Evolutionary conservation across 306 rosid genomes (phyloP).

Genomic region (apple (Malus domestica)): DNA sequence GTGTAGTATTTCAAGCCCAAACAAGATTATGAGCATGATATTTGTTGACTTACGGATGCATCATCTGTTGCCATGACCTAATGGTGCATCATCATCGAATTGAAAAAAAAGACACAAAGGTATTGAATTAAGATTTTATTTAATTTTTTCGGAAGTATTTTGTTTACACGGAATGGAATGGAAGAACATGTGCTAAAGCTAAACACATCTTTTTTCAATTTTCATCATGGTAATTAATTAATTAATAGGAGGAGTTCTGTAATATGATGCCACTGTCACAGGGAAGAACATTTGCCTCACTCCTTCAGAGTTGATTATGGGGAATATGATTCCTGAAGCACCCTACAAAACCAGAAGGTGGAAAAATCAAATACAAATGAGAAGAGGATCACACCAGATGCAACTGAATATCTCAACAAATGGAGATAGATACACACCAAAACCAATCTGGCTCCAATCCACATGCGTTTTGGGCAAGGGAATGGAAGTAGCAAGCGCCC

Average conservation of each 20-base stretch:
- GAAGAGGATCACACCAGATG: background rate
- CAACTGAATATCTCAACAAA: background rate
- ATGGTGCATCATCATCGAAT: too few relatives aligned
- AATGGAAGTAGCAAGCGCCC: conserved; percentile 44
- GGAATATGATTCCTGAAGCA: conserved; percentile 27
- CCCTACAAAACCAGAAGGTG: conserved; percentile 5
- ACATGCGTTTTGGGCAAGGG: conserved; percentile 45
- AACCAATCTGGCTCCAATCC: conserved; percentile 50
- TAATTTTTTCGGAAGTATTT: too few relatives aligned
- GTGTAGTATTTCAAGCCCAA: too few relatives aligned
- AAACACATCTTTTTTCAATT: background rate
- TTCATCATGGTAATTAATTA: background rate
- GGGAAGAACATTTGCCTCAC: conserved; percentile 34
- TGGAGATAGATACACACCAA: conserved; percentile 27
- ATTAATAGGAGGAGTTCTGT: conserved; percentile 21
- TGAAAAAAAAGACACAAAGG: too few relatives aligned
- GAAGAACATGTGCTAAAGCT: background rate
- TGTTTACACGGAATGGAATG: background rate
- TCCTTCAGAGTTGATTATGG: conserved; percentile 30
- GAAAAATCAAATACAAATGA: background rate
- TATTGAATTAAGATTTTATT: too few relatives aligned
- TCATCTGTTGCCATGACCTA: too few relatives aligned
- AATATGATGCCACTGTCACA: conserved; percentile 17
- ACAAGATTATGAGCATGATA: too few relatives aligned
- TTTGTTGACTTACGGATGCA: too few relatives aligned